Base-by-base conservation (phyloP, 2,329 filamentous ascomycete species). In the Pseudopithomyces maydicus region DNA sequence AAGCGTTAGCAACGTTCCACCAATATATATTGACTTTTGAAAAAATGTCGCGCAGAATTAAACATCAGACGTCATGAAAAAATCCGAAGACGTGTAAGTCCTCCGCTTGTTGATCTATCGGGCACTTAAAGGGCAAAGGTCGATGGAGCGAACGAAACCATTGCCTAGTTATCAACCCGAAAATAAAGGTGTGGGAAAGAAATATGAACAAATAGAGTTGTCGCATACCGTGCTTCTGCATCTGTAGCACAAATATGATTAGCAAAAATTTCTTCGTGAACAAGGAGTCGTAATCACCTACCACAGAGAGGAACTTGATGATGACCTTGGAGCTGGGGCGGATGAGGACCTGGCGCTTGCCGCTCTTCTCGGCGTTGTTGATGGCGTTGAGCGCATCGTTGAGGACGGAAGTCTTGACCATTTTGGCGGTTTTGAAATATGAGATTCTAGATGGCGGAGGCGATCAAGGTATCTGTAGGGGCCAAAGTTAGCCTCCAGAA, bases 131-230 rank as follows among this genome's bases (percentile, higher is more conserved):
- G 92, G 93, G 92, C 94, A 92, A 88, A 89, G 85, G 88, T 90
- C 91, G 92, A 51, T 97, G 81, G 78, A 85, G 74, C 64, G 77
- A 79, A 86, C 87, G 87, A 89, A 89, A 94, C 89, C 88, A 87
- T 92, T 89, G 90, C 91, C 94, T 97, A 99, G 95, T 98, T 98
- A 98, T 98, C 92, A 97, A 90, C 90, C 93, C 94, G 95, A 95
- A 88, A 68, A 62, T 55, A 45, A 59, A 55, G 57, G 36, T 29
- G 56, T 61, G 46, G 54, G 52, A 65, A 54, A 43, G 49, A 29
- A 20, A 36, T 90, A 53, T 63, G 50, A 38, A 47, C 36, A 38
- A 12, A 26, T 26, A 29, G 8, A 8, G 8, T 29, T 29, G 26
- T 4, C 47, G 90, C 92, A 69, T 95, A 98, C 95, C 95, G 85